Evolutionary conservation across 2,329 filamentous ascomycete genomes (phyloP).

Genomic region (Microcera coccophila): DNA sequence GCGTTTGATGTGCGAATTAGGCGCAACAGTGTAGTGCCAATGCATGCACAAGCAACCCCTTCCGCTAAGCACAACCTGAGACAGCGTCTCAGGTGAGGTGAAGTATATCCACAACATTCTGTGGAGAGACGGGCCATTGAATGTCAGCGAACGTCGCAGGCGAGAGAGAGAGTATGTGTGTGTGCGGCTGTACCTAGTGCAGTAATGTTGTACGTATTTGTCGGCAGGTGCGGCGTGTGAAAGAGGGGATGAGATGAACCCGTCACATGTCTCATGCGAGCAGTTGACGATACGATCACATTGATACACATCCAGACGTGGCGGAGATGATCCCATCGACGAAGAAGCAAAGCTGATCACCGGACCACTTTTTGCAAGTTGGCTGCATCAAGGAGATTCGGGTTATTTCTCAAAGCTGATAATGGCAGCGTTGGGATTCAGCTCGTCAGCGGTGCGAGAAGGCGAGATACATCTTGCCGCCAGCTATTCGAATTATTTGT

Average conservation of each 20-base stretch:
- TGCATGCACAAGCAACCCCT: conserved; percentile 19
- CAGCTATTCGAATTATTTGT: conserved; percentile 6
- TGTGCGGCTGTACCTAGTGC: no score
- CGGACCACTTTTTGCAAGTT: conserved; percentile 17
- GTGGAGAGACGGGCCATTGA: background rate
- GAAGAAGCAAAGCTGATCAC: conserved; percentile 10
- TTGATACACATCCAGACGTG: background rate
- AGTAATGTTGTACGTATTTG: no score
- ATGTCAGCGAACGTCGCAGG: no score
- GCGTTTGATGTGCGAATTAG: conserved; percentile 12
- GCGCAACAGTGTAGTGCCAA: conserved; percentile 14
- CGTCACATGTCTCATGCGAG: conserved; percentile 1
- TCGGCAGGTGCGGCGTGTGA: conserved; percentile 2
- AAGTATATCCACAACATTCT: conserved; percentile 13
- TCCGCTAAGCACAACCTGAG: conserved; percentile 30
- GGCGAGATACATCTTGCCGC: conserved; percentile 5
- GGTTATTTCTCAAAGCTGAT: conserved; percentile 17
- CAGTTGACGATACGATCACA: background rate
- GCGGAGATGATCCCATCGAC: background rate
- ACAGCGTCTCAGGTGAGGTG: conserved; percentile 35
- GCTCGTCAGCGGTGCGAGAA: conserved; percentile 7
- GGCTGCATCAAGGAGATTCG: conserved; percentile 15
- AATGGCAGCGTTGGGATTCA: conserved; percentile 12
- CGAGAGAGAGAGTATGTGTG: background rate
- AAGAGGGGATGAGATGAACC: background rate